Percentiles rank a stretch among this genome's conserved stretches.
Conservation (phyloP, 148 eudicot species). For the Camellia granthamiana region DNA sequence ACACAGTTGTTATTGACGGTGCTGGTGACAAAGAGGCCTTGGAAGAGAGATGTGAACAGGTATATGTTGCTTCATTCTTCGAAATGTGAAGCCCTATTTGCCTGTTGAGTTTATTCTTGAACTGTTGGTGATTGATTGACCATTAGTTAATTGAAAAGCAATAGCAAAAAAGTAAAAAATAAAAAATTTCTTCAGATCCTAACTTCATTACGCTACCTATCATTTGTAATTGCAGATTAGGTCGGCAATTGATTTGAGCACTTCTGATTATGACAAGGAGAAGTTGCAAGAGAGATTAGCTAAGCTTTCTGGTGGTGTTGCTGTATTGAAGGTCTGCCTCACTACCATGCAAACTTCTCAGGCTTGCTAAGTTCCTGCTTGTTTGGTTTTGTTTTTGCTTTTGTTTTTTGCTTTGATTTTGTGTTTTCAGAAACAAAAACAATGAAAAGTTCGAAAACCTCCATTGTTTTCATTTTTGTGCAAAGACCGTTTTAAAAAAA, state of each 20-base stretch:
- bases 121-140: background rate
- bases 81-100: background rate
- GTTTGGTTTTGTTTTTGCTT: too few relatives aligned
- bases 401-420: too few relatives aligned
- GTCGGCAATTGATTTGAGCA: constrained; percentile 57
- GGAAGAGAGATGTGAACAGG: constrained; percentile 96
- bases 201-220: background rate
- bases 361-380: background rate
- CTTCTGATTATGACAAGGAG: constrained; percentile 92
- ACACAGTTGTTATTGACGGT: constrained; percentile 92
- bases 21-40: constrained; percentile 78
- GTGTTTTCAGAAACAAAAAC: too few relatives aligned
- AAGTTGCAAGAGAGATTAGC: constrained; percentile 89
- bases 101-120: background rate
- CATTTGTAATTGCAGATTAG: constrained; percentile 49
- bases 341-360: too few relatives aligned
- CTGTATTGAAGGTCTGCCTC: constrained; percentile 67
- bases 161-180: background rate
- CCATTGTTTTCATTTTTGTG: too few relatives aligned
- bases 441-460: too few relatives aligned
- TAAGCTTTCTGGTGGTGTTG: constrained; percentile 94
- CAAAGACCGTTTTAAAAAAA: too few relatives aligned
- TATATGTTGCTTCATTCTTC: constrained; percentile 18
- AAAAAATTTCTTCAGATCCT: background rate
- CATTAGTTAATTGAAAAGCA: background rate